These are phyloP conservation scores for Ochromonas danica DNA, from an alignment of 108 stramenopile genomes.

Conservation along the genomic window DNA sequence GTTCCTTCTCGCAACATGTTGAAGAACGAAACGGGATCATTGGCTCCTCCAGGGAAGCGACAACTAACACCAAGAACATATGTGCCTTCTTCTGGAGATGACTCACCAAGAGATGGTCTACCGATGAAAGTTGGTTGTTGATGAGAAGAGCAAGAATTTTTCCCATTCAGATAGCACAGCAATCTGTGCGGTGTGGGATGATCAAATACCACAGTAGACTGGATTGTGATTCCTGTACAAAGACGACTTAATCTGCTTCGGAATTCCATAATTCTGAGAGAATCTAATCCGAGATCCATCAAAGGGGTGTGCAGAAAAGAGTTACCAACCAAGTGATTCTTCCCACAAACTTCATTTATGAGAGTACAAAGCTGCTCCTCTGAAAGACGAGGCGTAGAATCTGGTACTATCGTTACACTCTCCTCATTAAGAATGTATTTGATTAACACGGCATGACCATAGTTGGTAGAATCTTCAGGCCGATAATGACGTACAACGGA, in stretches of 20 bases:
- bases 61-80: constrained; percentile 52
- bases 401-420: neutral
- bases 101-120: too few relatives aligned
- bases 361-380: too few relatives aligned
- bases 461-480: neutral
- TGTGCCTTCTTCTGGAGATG: constrained; percentile 12
- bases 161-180: constrained; percentile 33
- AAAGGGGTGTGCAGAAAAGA: constrained; percentile 39
- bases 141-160: neutral
- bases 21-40: constrained; percentile 55
- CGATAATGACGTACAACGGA: neutral
- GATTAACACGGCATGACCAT: constrained; percentile 23
- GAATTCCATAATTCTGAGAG: constrained; percentile 48
- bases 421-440: neutral
- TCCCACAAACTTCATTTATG: too few relatives aligned
- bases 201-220: constrained; percentile 50
- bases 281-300: constrained; percentile 47
- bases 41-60: constrained; percentile 49
- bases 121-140: too few relatives aligned
- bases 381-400: too few relatives aligned
- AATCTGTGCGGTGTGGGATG: constrained; percentile 46
- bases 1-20: constrained; percentile 29
- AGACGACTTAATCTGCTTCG: constrained; percentile 26
- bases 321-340: neutral
- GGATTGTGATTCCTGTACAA: neutral